These are phyloP conservation scores for Ustilago hordei DNA, from an alignment of 1,284 basidiomycete genomes.

Conservation along the genomic window DNA sequence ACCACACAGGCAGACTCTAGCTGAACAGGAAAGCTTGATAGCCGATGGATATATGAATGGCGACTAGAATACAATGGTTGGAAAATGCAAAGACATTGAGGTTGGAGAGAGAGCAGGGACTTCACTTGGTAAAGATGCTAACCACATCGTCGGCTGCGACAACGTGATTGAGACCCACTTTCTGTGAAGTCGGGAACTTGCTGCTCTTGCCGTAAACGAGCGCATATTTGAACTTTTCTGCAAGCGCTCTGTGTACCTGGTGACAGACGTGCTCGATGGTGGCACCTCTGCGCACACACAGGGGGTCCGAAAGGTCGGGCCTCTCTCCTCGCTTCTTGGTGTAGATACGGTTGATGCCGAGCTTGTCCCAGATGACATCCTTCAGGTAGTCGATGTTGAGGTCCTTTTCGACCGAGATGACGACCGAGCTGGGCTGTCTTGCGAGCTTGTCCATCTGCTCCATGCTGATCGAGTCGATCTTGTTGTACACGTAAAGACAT, in stretches of 20 bases:
- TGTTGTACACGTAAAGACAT: constrained; percentile 91
- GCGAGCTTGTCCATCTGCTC: constrained; percentile 85
- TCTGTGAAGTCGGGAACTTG: constrained; percentile 60
- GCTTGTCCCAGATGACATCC: constrained; percentile 82
- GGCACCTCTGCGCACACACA: constrained; percentile 89
- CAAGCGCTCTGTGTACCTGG: constrained; percentile 84
- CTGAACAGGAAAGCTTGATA: not conserved
- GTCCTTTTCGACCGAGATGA: constrained; percentile 93
- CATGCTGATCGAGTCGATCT: constrained; percentile 69
- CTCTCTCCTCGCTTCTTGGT: constrained; percentile 92
- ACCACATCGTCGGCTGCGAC: constrained; percentile 95
- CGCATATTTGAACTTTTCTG: constrained; percentile 76
- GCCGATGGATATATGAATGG: constrained; percentile 23
- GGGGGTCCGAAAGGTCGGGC: constrained; percentile 91
- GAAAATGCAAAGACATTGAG: not conserved
- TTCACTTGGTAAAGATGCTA: constrained; percentile 70
- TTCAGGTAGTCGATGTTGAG: constrained; percentile 91
- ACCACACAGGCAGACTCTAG: not conserved
- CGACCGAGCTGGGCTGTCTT: constrained; percentile 85
- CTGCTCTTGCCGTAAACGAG: constrained; percentile 64
- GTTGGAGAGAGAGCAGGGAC: not conserved
- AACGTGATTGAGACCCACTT: constrained; percentile 81
- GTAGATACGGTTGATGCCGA: constrained; percentile 75
- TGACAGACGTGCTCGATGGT: constrained; percentile 81
- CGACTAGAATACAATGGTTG: constrained; percentile 37